Conservation (phyloP, 108 stramenopile genomes). For the Nannochloropsis gaditana region DNA sequence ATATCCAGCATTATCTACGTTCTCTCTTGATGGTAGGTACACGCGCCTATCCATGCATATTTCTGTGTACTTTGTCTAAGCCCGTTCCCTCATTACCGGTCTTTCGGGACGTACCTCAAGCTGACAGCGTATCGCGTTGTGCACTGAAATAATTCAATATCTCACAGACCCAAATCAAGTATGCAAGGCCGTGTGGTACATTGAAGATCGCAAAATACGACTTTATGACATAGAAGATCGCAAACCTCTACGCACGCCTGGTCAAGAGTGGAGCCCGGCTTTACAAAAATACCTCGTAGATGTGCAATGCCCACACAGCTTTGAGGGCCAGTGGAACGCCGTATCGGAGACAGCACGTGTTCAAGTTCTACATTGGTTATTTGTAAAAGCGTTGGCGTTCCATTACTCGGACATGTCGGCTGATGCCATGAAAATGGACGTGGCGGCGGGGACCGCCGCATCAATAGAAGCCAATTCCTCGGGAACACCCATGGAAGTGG, state of each 20-base stretch:
- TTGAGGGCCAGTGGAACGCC: neutral
- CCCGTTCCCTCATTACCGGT: too few relatives aligned
- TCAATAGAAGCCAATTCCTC: neutral
- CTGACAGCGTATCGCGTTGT: too few relatives aligned
- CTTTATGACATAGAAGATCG: neutral
- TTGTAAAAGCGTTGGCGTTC: neutral
- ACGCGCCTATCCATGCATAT: neutral
- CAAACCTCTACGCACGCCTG: neutral
- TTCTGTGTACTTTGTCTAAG: too few relatives aligned
- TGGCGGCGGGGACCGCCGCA: neutral
- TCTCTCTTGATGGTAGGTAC: neutral
- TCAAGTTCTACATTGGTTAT: neutral
- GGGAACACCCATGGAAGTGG: neutral
- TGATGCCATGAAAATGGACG: neutral
- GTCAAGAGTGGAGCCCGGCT: neutral
- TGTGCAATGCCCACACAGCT: neutral
- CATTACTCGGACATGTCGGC: neutral
- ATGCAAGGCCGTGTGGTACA: neutral
- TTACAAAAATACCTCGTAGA: neutral
- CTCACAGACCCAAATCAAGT: neutral
- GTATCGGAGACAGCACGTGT: neutral
- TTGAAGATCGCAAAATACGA: neutral
- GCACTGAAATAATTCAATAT: too few relatives aligned
- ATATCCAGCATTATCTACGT: neutral
- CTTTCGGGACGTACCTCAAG: too few relatives aligned